phyloP scores from a whole-genome alignment of 768 basidiomycete species.

The Neoboletus brunneissimus region DNA sequence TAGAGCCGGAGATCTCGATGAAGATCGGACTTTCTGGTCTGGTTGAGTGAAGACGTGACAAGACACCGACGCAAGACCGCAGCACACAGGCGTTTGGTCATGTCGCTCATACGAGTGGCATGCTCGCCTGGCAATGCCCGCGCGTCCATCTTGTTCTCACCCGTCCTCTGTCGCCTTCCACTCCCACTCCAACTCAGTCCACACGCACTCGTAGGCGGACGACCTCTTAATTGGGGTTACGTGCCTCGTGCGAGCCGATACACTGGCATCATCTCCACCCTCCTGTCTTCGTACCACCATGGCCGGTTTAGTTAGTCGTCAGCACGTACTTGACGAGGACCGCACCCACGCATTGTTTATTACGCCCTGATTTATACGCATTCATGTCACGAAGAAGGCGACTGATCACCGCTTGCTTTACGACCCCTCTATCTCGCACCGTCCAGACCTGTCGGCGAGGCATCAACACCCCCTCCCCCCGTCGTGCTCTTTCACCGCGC shows the following conservation, averaged over 20 bases:
- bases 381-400: constrained; percentile 33
- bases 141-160: constrained; percentile 46
- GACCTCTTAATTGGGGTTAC: constrained; percentile 82
- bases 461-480: constrained; percentile 32
- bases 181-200: constrained; percentile 54
- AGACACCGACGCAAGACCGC: constrained; percentile 73
- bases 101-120: constrained; percentile 46
- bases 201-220: constrained; percentile 61
- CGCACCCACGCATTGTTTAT: constrained; percentile 40
- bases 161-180: constrained; percentile 38
- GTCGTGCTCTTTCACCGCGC: constrained; percentile 14
- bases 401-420: constrained; percentile 46
- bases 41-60: constrained; percentile 52
- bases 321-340: constrained; percentile 25
- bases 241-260: constrained; percentile 76
- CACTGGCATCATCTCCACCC: constrained; percentile 54
- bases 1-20: constrained; percentile 38
- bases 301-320: constrained; percentile 25
- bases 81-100: constrained; percentile 49
- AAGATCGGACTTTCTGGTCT: constrained; percentile 50
- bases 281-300: constrained; percentile 21
- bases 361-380: constrained; percentile 41
- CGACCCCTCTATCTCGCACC: constrained; percentile 11
- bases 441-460: constrained; percentile 21
- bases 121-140: constrained; percentile 53